A percentile compares a stretch with the other conserved stretches of the same genome.
Evolutionary conservation across 2,329 filamentous ascomycete genomes (phyloP).

Genomic region (Fusarium pseudoanthophilum): DNA sequence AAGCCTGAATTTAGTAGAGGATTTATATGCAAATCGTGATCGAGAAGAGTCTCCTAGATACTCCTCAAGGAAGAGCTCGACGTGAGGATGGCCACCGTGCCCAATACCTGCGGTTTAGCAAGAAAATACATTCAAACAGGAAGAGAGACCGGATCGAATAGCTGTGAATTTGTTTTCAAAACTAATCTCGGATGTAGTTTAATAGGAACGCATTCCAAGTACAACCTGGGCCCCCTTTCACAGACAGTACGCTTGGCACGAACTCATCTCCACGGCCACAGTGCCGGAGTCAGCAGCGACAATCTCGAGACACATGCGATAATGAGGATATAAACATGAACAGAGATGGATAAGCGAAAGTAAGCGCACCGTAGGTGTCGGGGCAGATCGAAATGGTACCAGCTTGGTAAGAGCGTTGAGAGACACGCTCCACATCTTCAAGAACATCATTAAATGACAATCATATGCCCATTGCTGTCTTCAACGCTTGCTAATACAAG

Average conservation of each 20-base stretch:
- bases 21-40: neutral
- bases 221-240: neutral
- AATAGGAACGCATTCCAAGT: no score
- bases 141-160: no score
- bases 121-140: neutral
- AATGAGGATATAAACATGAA: neutral
- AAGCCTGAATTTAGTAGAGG: fast-evolving
- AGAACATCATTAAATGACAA: neutral
- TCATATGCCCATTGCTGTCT: neutral
- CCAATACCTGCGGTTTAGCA: neutral
- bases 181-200: neutral
- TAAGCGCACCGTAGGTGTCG: neutral
- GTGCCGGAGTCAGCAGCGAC: neutral
- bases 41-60: neutral
- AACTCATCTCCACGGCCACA: neutral
- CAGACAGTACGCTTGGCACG: neutral
- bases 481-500: neutral
- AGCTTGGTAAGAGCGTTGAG: neutral
- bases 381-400: neutral
- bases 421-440: neutral
- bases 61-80: neutral
- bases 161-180: no score
- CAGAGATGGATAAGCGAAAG: neutral
- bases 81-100: neutral
- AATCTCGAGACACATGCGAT: neutral